Evolutionary conservation across 2,329 filamentous ascomycete genomes (phyloP).

Genomic region (Ophiosphaerella korrae): DNA sequence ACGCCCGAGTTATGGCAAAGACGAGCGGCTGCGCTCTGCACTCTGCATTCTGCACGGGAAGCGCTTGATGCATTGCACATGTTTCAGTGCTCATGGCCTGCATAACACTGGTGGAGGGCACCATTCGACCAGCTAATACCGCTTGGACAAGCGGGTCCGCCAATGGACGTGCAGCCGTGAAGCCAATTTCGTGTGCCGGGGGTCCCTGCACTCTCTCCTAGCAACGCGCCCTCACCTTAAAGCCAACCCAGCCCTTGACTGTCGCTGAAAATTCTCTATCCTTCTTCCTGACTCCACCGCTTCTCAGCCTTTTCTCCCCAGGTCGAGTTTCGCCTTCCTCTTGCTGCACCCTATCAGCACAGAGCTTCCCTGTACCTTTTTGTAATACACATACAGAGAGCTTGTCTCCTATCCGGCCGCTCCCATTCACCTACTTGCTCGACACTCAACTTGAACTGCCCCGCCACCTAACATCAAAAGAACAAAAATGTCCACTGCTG

Average conservation of each 20-base stretch:
- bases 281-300: slow-evolving; percentile 40
- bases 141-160: slow-evolving; percentile 35
- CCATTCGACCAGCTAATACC: slow-evolving; percentile 34
- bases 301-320: slow-evolving; percentile 28
- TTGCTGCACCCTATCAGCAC: slow-evolving; percentile 36
- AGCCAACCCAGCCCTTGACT: slow-evolving; percentile 38
- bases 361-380: slow-evolving; percentile 40
- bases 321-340: slow-evolving; percentile 35
- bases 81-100: slow-evolving; percentile 34
- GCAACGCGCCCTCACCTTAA: slow-evolving; percentile 46
- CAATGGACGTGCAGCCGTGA: slow-evolving; percentile 38
- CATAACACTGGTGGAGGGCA: slow-evolving; percentile 40
- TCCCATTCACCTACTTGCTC: slow-evolving; percentile 15
- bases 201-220: slow-evolving; percentile 41
- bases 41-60: slow-evolving; percentile 6
- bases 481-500: slow-evolving; percentile 68
- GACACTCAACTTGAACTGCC: too few species aligned
- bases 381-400: slow-evolving; percentile 40
- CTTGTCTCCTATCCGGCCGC: slow-evolving; percentile 27
- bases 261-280: slow-evolving; percentile 31
- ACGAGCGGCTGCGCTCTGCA: not conserved
- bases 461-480: slow-evolving; percentile 5
- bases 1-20: slow-evolving; percentile 3
- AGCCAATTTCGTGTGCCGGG: slow-evolving; percentile 39
- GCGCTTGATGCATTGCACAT: slow-evolving; percentile 30